A percentile compares a stretch with the other conserved stretches of the same genome.
phyloP scores from a whole-genome alignment of 441 rosid genomes.

The Croton laevigatus region DNA sequence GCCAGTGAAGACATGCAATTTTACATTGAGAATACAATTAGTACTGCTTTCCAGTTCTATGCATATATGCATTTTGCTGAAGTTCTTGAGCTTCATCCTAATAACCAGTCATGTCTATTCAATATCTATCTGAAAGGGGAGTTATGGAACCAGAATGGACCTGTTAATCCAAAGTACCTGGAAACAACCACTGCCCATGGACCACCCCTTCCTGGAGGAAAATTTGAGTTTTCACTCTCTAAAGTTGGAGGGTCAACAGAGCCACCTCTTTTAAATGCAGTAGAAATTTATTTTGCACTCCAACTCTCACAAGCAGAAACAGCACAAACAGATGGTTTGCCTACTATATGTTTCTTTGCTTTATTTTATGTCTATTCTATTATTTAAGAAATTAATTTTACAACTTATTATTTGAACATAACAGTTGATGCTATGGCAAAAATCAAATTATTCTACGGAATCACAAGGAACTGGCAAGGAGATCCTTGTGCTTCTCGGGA shows the following conservation, averaged over 20 bases:
- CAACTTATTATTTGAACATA: no score
- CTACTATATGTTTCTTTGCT: not conserved
- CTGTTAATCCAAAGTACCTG: constrained; percentile 22
- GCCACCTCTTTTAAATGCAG: constrained; percentile 38
- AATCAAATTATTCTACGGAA: constrained; percentile 28
- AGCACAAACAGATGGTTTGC: constrained; percentile 32
- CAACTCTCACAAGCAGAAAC: constrained; percentile 20
- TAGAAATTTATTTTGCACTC: constrained; percentile 23
- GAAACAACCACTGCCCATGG: constrained; percentile 7
- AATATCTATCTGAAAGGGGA: no score
- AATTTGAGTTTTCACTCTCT: not conserved
- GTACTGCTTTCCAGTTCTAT: no score
- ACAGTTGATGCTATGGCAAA: constrained; percentile 36
- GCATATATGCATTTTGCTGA: constrained; percentile 40
- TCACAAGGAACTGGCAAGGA: constrained; percentile 44
- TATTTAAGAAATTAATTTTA: not conserved
- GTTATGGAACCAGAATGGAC: no score
- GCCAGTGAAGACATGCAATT: constrained; percentile 16
- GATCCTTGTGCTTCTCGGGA: constrained; percentile 39
- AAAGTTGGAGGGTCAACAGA: constrained; percentile 21
- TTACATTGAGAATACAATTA: no score
- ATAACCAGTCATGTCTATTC: no score
- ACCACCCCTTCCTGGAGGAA: constrained; percentile 2
- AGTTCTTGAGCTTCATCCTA: no score
- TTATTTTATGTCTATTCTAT: no score